Conservation (phyloP, 2,329 filamentous ascomycete genomes). For the Trichoderma cornu-damae region DNA sequence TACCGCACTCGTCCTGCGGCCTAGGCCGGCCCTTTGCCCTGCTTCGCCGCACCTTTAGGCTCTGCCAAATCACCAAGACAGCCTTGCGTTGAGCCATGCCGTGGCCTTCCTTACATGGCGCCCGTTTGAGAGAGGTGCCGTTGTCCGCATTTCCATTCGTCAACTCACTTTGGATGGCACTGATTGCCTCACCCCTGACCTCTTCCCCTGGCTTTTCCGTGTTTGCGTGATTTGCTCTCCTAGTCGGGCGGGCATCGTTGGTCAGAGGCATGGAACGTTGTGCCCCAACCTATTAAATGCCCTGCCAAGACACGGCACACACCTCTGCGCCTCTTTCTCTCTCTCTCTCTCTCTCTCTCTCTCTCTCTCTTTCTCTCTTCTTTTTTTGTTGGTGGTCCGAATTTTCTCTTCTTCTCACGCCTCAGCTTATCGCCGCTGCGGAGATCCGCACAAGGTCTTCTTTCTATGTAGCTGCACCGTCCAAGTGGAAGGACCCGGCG, state of each 20-base stretch:
- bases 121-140: neutral
- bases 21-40: neutral
- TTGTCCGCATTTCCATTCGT: neutral
- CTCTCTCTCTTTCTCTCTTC: too few relatives aligned
- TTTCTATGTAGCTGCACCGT: neutral
- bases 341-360: too few relatives aligned
- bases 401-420: neutral
- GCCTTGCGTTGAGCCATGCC: slow-evolving; percentile 19
- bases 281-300: neutral
- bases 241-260: neutral
- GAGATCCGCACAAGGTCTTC: neutral
- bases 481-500: neutral
- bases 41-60: slow-evolving; percentile 1
- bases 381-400: too few relatives aligned
- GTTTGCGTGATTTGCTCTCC: neutral
- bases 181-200: neutral
- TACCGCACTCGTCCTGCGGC: neutral
- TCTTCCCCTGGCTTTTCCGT: neutral
- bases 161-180: neutral
- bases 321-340: neutral
- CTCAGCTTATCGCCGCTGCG: neutral
- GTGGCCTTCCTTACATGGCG: slow-evolving; percentile 14
- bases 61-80: neutral
- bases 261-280: neutral
- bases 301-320: neutral